Conservation (phyloP, 2,329 filamentous ascomycete species). For the Aaosphaeria pasadenensis region DNA sequence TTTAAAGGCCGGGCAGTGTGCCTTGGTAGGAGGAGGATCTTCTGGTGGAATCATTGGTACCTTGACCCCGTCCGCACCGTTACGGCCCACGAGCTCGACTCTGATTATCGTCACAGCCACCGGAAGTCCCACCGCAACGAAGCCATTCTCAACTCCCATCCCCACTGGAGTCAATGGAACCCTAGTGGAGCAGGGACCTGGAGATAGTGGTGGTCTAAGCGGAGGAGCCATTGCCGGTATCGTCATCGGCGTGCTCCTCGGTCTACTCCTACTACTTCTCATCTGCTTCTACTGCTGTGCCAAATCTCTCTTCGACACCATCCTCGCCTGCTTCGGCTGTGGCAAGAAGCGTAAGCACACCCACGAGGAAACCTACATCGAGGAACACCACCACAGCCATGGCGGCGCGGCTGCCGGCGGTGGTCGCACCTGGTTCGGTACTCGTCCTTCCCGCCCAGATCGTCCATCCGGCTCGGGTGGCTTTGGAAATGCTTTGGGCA, state of each 20-base stretch:
- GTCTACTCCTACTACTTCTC: constrained; percentile 63
- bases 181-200: constrained; percentile 23
- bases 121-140: constrained; percentile 44
- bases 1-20: constrained; percentile 55
- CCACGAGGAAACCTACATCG: constrained; percentile 59
- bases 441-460: constrained; percentile 31
- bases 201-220: constrained; percentile 51
- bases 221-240: constrained; percentile 77
- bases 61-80: constrained; percentile 47
- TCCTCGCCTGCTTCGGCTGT: constrained; percentile 60
- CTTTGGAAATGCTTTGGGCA: constrained; percentile 33
- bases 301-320: constrained; percentile 53
- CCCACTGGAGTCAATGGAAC: constrained; percentile 49
- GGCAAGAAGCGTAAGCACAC: constrained; percentile 50
- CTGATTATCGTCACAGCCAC: constrained; percentile 51
- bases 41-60: constrained; percentile 35
- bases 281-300: constrained; percentile 71
- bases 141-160: constrained; percentile 52
- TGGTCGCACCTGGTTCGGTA: constrained; percentile 51
- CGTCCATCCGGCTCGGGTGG: constrained; percentile 36
- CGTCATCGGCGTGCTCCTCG: constrained; percentile 69
- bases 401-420: constrained; percentile 57
- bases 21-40: constrained; percentile 53
- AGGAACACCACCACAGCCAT: constrained; percentile 61
- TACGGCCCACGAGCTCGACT: constrained; percentile 52